Base-by-base conservation (phyloP, 306 rosid species). In the Cotoneaster glaucophyllus region DNA sequence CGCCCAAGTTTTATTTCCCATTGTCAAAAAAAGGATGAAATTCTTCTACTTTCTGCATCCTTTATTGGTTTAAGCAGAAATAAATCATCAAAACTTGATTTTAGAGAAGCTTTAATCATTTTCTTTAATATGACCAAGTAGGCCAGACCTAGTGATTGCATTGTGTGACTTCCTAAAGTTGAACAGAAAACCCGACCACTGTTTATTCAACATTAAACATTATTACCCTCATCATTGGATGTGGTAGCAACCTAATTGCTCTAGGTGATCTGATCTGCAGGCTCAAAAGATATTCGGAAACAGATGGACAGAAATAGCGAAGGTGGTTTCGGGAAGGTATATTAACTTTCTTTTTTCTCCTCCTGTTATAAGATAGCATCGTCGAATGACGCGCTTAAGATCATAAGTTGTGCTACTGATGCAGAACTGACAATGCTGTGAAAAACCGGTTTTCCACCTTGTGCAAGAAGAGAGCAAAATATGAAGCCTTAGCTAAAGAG, bases 291-390 rank as follows among this genome's bases (percentile, higher is more conserved):
- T 96, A 76, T 96, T 89, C 76, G 99, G 99, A 45, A 96, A 96
- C 82, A 86, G 98, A 74, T 96, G 99, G 99, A 96, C 99, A 29
- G 99, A 96, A 84, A 96, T 96, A 83, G 98, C 99, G 3, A 96
- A 93, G 88, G 99, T 96, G 85, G 98, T 96, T 86, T 93, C 99
- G 82, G 99, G 99, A 90, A 96, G 99, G 99, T 96, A 87, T 77
- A 69, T 62, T 28, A 65, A 78, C 67, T 74, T 80, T 82, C 43
- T 68, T 68, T 17, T 24, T n/a, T 11, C 29, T 8, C 52, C 72
- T 63, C 31, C 5, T 64, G 74, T 22, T 54, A 48, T 39, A 6
- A 71, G 31, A 37, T 71, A 56, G 68, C 41, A 53, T 15, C 43
- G 39, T 26, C 62, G 61, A 21, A 67, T 21, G 45, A 58, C 5